Evolutionary conservation across 2,329 filamentous ascomycete species (phyloP).

Genomic region (Penicillium nordicum): DNA sequence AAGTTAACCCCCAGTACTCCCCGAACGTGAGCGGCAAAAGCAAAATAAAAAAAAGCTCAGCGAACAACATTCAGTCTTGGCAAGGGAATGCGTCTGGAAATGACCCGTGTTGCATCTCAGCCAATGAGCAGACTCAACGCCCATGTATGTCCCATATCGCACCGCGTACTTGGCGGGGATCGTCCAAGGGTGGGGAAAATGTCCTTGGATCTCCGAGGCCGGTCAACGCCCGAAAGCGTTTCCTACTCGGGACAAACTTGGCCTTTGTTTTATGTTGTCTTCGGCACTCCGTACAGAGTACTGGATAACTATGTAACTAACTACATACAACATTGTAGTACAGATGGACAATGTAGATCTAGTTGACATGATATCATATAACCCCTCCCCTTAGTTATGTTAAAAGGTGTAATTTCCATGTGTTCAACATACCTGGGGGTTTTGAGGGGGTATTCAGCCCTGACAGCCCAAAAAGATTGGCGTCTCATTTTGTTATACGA

Average conservation of each 20-base stretch:
- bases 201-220: slow-evolving; percentile 9
- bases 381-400: slow-evolving; percentile 10
- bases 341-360: slow-evolving; percentile 4
- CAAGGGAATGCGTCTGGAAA: slow-evolving; percentile 15
- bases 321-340: neutral
- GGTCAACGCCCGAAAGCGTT: slow-evolving; percentile 13
- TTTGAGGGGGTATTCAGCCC: slow-evolving; percentile 4
- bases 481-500: neutral
- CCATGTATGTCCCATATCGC: slow-evolving; percentile 12
- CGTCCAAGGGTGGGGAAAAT: slow-evolving; percentile 13
- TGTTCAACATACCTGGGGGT: slow-evolving; percentile 14
- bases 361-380: slow-evolving; percentile 14
- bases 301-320: neutral
- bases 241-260: slow-evolving; percentile 5
- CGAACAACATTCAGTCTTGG: slow-evolving; percentile 20
- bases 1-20: neutral
- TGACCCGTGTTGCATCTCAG: slow-evolving; percentile 13
- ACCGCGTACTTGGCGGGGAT: slow-evolving; percentile 15
- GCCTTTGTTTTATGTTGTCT: neutral
- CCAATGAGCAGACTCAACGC: slow-evolving; percentile 16
- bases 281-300: neutral
- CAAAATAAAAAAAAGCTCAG: slow-evolving; percentile 12
- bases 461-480: neutral
- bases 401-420: slow-evolving; percentile 12
- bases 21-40: slow-evolving; percentile 6